Percentiles rank a stretch among this genome's conserved stretches.
phyloP scores from a whole-genome alignment of 2,329 filamentous ascomycete genomes.

The Botrytis elliptica region DNA sequence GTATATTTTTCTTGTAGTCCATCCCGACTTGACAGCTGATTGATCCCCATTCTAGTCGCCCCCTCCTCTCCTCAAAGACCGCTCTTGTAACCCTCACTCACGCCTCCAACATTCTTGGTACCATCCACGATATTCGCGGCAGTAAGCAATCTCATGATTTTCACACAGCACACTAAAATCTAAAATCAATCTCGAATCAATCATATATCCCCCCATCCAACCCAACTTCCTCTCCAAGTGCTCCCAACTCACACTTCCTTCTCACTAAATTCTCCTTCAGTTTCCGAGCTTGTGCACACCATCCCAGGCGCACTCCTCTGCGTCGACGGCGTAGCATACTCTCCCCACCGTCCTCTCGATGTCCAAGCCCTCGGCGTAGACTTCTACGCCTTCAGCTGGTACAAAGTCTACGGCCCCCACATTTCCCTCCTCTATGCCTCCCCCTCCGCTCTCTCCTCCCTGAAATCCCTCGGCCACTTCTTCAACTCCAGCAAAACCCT shows the following conservation, averaged over 20 bases:
- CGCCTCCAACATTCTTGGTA: constrained; percentile 70
- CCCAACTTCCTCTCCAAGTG: background rate
- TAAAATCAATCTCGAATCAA: background rate
- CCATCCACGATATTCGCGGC: constrained; percentile 60
- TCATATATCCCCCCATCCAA: background rate
- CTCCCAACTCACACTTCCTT: background rate
- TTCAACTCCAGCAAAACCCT: constrained; percentile 63
- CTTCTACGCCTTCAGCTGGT: constrained; percentile 79
- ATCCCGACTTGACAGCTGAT: background rate
- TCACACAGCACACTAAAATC: background rate
- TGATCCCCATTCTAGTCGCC: background rate
- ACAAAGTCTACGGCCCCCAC: constrained; percentile 80
- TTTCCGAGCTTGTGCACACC: constrained; percentile 51
- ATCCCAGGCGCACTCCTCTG: constrained; percentile 59
- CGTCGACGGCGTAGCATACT: constrained; percentile 75
- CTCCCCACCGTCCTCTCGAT: constrained; percentile 69
- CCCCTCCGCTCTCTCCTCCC: constrained; percentile 51
- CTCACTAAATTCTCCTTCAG: constrained; percentile 30
- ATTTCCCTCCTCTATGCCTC: constrained; percentile 69
- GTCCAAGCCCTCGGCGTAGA: constrained; percentile 68
- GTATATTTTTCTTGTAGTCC: background rate
- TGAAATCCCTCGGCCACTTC: constrained; percentile 62
- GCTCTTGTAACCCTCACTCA: constrained; percentile 72
- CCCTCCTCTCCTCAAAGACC: constrained; percentile 61
- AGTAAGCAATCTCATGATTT: background rate